Base-by-base conservation (phyloP, 306 rosid species). In the Datisca glomerata region DNA sequence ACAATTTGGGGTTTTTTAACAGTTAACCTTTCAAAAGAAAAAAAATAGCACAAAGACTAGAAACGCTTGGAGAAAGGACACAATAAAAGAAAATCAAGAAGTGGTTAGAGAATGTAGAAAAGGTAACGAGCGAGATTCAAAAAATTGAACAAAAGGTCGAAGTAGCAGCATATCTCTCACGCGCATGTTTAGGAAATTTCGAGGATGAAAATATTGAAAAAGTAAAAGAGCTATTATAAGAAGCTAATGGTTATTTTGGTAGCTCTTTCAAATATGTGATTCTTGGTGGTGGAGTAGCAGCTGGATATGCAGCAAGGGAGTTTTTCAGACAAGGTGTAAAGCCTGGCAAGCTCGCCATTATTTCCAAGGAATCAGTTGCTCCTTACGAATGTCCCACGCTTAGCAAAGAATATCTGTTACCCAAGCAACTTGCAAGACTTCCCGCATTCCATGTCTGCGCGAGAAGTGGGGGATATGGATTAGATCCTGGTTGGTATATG, bases 231-330 rank as follows among this genome's bases (percentile, higher is more conserved):
- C 57, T 70, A 25, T 48, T 70, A 9, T 25, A 64, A 42, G 50
- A 42, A 60, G 76, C 64, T 1, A 49, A 55, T 8, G 13, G 21
- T 16, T 35, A 33, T 9, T 15, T 28, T 3, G 37, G 4, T 40
- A 54, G 42, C 16, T 8, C 3, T 28, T 70, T 64, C 49, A 55
- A 49, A 45, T 64, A 53, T 24, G 23, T 64, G 71, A n/a, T n/a
- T n/a, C n/a, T n/a, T n/a, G n/a, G n/a, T n/a, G n/a, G n/a, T n/a
- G n/a, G n/a, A n/a, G n/a, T 70, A 24, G 61, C 76, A 22, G 76
- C 71, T 33, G 76, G 76, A 38, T 70, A 70, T 35, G 71, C 76
- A 19, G 76, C 76, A 12, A 70, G 71, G 55, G 76, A 64, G 56
- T 70, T 70, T 21, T 34, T 38, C 19, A 45, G 18, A 41, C 57